Base-by-base conservation (phyloP, 1,284 basidiomycete species). In the Ceratobasidium sp. region DNA sequence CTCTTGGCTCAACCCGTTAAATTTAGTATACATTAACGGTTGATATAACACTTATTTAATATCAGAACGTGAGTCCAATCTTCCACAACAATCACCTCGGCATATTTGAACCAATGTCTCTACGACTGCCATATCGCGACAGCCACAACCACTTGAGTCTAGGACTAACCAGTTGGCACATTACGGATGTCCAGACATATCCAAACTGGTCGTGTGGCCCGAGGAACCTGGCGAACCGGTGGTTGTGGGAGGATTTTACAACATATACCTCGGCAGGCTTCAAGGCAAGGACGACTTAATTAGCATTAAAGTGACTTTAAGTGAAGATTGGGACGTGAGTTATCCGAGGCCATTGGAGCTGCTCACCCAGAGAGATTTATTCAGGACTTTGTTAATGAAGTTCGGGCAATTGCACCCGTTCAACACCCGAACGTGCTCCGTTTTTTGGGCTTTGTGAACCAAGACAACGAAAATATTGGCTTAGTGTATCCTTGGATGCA, bases 401-500 rank as follows among this genome's bases (percentile, higher is more conserved):
- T 74, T 15, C 70, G 59, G 13, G 40, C 40, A 3, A 44, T 74
- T 15, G 62, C 70, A 10, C 40, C 20, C 13, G 23, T 74, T 17
- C 59, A 62, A 50, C 70, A 74, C 59, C 48, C 57, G 6, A 74
- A 74, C 23, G 40, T 74, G 13, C 33, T 74, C 1, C 42, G 23
- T 13, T 74, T 50, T 38, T 54, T 74, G 70, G 70, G 70, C 13
- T 64, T 46, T 62, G 46, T 62, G 68, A 46, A 57, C 56, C 69
- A 57, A 28, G 54, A 44, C 15, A 28, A 28, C 10, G 12, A 26
- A 40, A 26, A 52, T 5, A 28, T 74, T n/a, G 70, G 70, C 44
- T 15, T 74, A n/a, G 70, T 74, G 23, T 74, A 74, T 23, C 70
- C 70, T 6, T 74, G 57, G 57, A 42, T 74, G n/a, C 6, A 70